These are phyloP conservation scores for Chlorencoelia australis DNA, from an alignment of 2,329 filamentous ascomycete genomes.

Conservation along the genomic window DNA sequence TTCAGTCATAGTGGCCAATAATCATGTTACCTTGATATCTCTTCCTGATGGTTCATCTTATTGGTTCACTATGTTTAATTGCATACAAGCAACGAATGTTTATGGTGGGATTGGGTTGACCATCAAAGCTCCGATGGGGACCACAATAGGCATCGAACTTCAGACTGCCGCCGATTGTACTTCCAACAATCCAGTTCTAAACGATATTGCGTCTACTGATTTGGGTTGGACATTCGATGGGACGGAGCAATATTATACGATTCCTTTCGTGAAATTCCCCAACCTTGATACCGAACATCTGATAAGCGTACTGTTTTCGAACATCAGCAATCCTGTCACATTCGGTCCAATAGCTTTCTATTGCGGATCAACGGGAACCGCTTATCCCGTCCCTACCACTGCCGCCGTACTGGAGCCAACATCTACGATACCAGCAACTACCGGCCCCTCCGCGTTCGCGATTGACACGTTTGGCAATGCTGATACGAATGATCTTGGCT, in stretches of 20 bases:
- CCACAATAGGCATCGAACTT: slow-evolving; percentile 41
- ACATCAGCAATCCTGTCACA: slow-evolving; percentile 36
- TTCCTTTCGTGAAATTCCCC: slow-evolving; percentile 43
- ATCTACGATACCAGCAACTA: slow-evolving; percentile 39
- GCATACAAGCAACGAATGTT: slow-evolving; percentile 37
- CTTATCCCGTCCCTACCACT: slow-evolving; percentile 38
- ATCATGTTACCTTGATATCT: slow-evolving; percentile 43
- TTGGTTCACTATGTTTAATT: slow-evolving; percentile 48
- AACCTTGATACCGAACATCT: slow-evolving; percentile 42
- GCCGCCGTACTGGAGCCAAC: slow-evolving; percentile 33
- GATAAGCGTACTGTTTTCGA: slow-evolving; percentile 40
- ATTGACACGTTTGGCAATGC: slow-evolving; percentile 50
- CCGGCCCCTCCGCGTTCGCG: slow-evolving; percentile 39
- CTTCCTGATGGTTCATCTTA: slow-evolving; percentile 36
- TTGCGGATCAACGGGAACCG: slow-evolving; percentile 40
- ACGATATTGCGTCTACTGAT: slow-evolving; percentile 30
- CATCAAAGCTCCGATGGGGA: slow-evolving; percentile 42
- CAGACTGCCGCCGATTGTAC: slow-evolving; percentile 33
- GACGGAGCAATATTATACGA: slow-evolving; percentile 47
- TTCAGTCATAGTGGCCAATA: slow-evolving; percentile 41
- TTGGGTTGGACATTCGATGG: slow-evolving; percentile 52
- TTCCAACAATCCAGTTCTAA: slow-evolving; percentile 26
- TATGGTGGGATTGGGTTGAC: slow-evolving; percentile 47
- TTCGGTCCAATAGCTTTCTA: slow-evolving; percentile 49
- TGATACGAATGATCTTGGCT: slow-evolving; percentile 46